Evolutionary conservation across 2,329 filamentous ascomycete species (phyloP), one percentile per base, ranked within the genome.

Genomic region (Diplodia sapinea): DNA sequence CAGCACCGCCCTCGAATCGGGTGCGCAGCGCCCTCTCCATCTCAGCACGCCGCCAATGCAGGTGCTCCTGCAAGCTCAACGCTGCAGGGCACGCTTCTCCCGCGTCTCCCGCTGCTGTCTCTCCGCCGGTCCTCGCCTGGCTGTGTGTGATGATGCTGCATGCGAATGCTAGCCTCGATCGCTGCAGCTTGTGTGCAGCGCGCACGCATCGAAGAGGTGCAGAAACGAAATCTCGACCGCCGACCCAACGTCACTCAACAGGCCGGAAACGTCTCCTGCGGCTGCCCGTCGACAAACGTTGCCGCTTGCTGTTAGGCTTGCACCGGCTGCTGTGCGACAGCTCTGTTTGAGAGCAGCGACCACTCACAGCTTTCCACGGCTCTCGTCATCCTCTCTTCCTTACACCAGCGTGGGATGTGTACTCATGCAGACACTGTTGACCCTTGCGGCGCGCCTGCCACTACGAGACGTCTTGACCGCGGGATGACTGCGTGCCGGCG

Each of bases 131-230:
- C n/a, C 26, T 40, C 43, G 29, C 29, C 29, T 26, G 43, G 57
- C 57, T 29, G 57, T 62, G 57, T 62, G 57, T 62, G 43, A 62
- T 62, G 57, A 50, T 62, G 56, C 20, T 61, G 56, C 56, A 61
- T 47, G 26, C n/a, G 23, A 5, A 23, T n/a, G 36, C 55, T 57
- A 57, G 33, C 55, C 43, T 47, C 57, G 57, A 62, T 62, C 57
- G 57, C 57, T 62, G 57, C 40, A 61, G 23, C 40, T 49, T 20
- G 23, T 26, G 56, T 61, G 56, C 56, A 49, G 56, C 55, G 40
- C 23, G 38, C 55, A 11, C 56, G 20, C 38, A 61, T 61, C 23
- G 56, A 29, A 61, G 43, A 11, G 56, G 38, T 13, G 23, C 26
- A 31, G 17, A 17, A n/a, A 7, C 4, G 26, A 36, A 31, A 38